Percentiles rank a stretch among this genome's conserved stretches.
phyloP scores from a whole-genome alignment of 108 stramenopile species.

The Parmales sp. region DNA sequence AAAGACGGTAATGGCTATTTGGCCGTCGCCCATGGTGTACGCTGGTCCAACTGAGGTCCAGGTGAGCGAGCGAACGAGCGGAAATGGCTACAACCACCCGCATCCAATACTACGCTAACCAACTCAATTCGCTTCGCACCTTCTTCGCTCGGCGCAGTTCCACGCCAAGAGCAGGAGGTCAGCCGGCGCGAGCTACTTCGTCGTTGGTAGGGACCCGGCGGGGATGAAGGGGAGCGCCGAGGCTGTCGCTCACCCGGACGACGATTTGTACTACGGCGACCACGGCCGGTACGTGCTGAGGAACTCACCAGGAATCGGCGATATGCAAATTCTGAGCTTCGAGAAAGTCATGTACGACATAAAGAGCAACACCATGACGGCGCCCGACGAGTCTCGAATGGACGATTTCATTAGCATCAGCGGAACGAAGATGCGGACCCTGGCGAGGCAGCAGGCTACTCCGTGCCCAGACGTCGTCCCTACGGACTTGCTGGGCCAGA shows the following conservation, averaged over 20 bases:
- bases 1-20: constrained; percentile 97
- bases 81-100: no score
- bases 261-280: constrained; percentile 93
- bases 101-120: no score
- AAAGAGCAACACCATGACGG: constrained; percentile 89
- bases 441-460: constrained; percentile 86
- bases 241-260: constrained; percentile 78
- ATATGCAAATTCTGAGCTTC: constrained; percentile 92
- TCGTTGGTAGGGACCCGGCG: constrained; percentile 94
- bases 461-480: constrained; percentile 86
- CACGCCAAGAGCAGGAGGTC: constrained; percentile 91
- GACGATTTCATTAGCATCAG: constrained; percentile 95
- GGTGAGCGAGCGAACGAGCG: no score
- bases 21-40: constrained; percentile 98
- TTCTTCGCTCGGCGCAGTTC: no score
- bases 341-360: constrained; percentile 97
- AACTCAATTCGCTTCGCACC: no score
- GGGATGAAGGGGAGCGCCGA: constrained; percentile 84
- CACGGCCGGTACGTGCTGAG: constrained; percentile 93
- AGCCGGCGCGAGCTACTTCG: constrained; percentile 92
- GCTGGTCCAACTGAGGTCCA: constrained; percentile 97
- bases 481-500: constrained; percentile 83
- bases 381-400: constrained; percentile 68
- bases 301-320: constrained; percentile 84
- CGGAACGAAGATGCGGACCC: constrained; percentile 87